These are phyloP conservation scores for Sporisorium exsertum DNA, from an alignment of 1,284 basidiomycete genomes.

Conservation along the genomic window DNA sequence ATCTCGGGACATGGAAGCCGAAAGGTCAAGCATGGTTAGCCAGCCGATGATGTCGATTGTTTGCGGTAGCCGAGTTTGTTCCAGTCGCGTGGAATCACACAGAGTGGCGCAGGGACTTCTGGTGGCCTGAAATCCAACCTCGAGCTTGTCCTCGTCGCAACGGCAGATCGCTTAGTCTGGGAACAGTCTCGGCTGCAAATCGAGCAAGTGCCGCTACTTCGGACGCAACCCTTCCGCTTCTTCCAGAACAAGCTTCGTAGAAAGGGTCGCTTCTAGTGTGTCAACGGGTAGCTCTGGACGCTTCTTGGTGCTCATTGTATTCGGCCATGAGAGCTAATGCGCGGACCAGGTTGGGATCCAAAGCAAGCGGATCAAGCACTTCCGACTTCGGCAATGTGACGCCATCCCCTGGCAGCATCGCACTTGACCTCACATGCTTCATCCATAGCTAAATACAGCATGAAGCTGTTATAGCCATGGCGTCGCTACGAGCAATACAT, in stretches of 20 bases:
- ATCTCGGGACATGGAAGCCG: neutral
- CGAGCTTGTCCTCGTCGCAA: neutral
- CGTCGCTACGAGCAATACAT: neutral
- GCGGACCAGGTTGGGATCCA: neutral
- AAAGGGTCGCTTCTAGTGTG: neutral
- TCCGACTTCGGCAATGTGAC: neutral
- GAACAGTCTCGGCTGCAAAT: neutral
- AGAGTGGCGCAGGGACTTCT: neutral
- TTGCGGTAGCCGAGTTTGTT: neutral
- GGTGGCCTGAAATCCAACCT: neutral
- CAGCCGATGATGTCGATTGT: neutral
- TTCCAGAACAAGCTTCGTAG: neutral
- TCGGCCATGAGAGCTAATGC: neutral
- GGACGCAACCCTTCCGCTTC: neutral
- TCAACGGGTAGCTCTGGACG: neutral
- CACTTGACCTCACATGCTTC: neutral
- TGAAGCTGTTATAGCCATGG: neutral
- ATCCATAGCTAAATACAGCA: neutral
- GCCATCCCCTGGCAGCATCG: conserved; percentile 4
- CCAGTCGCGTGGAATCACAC: neutral
- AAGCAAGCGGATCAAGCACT: conserved; percentile 4
- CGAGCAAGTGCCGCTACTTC: conserved; percentile 3
- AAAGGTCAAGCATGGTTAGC: neutral
- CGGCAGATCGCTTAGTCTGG: neutral
- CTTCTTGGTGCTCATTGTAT: neutral